These are phyloP conservation scores for Mycena citricolor DNA, from an alignment of 1,284 basidiomycete species.

Conservation along the genomic window DNA sequence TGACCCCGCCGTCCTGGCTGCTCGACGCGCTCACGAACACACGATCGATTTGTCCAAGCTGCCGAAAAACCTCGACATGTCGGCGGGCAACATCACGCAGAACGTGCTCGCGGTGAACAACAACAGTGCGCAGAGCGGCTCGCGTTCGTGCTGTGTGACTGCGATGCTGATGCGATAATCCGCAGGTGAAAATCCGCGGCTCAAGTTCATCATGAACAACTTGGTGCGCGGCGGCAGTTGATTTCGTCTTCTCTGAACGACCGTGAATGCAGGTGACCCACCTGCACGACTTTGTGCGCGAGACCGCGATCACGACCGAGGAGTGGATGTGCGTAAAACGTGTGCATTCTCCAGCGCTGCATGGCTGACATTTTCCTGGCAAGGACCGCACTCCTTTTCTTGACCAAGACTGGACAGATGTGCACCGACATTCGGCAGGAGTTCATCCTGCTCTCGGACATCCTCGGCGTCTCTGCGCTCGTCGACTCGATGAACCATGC, in stretches of 20 bases:
- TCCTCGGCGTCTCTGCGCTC: constrained; percentile 75
- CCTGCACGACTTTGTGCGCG: constrained; percentile 70
- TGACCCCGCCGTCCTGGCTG: too few species aligned
- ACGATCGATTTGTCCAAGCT: constrained; percentile 40
- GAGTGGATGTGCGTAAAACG: constrained; percentile 72
- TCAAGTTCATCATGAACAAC: constrained; percentile 41
- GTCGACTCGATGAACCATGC: constrained; percentile 81
- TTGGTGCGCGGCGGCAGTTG: too few species aligned
- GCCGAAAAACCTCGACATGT: constrained; percentile 40
- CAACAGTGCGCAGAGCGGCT: constrained; percentile 37
- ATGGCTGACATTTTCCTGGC: constrained; percentile 1
- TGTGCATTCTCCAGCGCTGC: background rate
- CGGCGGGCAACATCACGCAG: constrained; percentile 38
- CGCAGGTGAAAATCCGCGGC: constrained; percentile 40
- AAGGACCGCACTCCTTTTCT: constrained; percentile 70
- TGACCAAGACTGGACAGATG: constrained; percentile 72
- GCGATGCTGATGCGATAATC: background rate
- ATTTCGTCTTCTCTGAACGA: too few species aligned
- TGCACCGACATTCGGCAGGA: constrained; percentile 78
- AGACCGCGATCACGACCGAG: constrained; percentile 73
- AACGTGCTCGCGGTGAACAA: constrained; percentile 40
- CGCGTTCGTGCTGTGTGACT: constrained; percentile 1
- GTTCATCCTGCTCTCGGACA: constrained; percentile 81
- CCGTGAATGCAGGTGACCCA: constrained; percentile 47
- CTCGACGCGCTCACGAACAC: constrained; percentile 32